Percentiles rank a stretch among this genome's conserved stretches.
Evolutionary conservation across 2,329 filamentous ascomycete species (phyloP).

Genomic region (Fusarium vanettenii): DNA sequence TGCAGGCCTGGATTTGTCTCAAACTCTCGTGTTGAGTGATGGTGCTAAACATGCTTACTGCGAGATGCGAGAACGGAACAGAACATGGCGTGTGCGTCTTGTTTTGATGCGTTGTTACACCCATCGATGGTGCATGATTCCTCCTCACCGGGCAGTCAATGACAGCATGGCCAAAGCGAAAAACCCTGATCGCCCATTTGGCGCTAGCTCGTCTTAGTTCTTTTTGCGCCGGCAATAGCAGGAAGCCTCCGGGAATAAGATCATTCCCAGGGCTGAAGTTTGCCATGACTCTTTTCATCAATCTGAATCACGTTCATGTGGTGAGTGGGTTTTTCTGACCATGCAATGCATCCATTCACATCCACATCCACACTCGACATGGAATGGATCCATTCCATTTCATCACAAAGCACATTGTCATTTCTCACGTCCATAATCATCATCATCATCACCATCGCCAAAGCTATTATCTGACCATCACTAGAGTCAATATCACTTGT

Average conservation of each 20-base stretch:
- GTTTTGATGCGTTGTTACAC: constrained; percentile 11
- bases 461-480: constrained; percentile 2
- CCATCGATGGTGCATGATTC: neutral
- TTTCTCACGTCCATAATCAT: constrained; percentile 19
- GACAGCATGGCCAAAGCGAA: constrained; percentile 13
- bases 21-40: constrained; percentile 17
- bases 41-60: constrained; percentile 12
- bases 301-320: neutral
- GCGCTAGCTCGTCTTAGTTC: constrained; percentile 22
- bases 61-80: neutral
- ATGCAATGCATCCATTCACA: neutral
- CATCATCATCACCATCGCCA: neutral
- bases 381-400: neutral
- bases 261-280: constrained; percentile 12
- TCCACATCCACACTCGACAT: neutral
- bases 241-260: constrained; percentile 28
- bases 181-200: constrained; percentile 34
- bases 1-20: constrained; percentile 19
- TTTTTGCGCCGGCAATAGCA: constrained; percentile 34
- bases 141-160: constrained; percentile 14
- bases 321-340: neutral
- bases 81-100: constrained; percentile 11
- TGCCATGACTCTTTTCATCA: neutral
- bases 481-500: neutral
- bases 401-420: neutral